Conservation (phyloP, 169 alveolate species). For the Plasmodium sp. region DNA sequence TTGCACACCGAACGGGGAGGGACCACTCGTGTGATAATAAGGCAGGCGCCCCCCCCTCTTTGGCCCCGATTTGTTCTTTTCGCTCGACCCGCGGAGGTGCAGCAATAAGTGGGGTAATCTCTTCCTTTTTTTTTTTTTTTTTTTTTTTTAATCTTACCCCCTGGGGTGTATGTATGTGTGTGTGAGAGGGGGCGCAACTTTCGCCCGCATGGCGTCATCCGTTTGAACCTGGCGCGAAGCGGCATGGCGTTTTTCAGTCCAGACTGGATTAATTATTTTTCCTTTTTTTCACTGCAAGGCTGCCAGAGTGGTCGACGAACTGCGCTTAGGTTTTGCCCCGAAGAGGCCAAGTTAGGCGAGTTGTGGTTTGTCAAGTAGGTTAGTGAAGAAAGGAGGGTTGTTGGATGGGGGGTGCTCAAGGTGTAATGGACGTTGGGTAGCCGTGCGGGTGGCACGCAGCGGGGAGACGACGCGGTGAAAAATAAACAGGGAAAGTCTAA, state of each 20-base stretch:
- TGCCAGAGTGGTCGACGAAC: background rate
- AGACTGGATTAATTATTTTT: background rate
- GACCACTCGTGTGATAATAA: no score
- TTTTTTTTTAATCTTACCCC: background rate
- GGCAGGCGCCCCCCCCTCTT: no score
- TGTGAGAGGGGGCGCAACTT: background rate
- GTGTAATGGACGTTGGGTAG: background rate
- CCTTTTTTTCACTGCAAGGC: background rate
- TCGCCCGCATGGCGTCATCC: background rate
- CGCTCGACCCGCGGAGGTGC: no score
- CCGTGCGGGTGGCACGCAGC: background rate
- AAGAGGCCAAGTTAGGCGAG: background rate
- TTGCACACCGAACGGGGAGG: background rate
- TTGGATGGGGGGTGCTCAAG: background rate
- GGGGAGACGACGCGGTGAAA: background rate
- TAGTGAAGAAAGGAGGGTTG: background rate
- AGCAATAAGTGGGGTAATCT: no score
- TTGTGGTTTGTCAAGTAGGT: no score
- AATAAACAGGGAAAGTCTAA: background rate
- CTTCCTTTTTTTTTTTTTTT: no score
- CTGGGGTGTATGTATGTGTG: background rate
- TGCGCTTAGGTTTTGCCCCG: background rate
- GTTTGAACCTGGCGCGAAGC: background rate
- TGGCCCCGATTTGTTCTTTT: no score
- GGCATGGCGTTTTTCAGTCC: background rate